Evolutionary conservation across 2,329 filamentous ascomycete genomes (phyloP).

Genomic region (Penicillium vulpinum): DNA sequence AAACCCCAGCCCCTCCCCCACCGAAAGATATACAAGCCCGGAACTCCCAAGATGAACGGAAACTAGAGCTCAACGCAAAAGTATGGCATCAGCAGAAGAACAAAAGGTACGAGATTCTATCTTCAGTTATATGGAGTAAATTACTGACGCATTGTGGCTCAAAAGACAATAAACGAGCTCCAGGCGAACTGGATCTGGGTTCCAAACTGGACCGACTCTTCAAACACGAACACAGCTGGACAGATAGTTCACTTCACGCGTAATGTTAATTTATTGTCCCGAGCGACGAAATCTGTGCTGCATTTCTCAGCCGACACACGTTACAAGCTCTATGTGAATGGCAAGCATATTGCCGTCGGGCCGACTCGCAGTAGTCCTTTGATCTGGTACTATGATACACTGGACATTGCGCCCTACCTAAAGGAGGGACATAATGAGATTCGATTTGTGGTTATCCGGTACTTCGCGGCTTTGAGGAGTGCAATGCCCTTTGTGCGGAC

Average conservation of each 20-base stretch:
- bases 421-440: conserved; percentile 24
- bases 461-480: conserved; percentile 28
- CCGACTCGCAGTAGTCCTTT: conserved; percentile 38
- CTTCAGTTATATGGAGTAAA: neutral
- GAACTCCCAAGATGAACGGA: neutral
- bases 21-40: neutral
- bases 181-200: neutral
- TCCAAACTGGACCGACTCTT: neutral
- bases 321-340: conserved; percentile 47
- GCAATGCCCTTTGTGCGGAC: conserved; percentile 35
- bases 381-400: conserved; percentile 36
- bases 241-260: neutral
- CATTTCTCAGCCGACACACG: conserved; percentile 45
- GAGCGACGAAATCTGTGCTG: conserved; percentile 23
- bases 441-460: conserved; percentile 27
- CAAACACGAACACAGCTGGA: neutral
- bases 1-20: neutral
- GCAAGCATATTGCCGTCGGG: conserved; percentile 37
- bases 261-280: conserved; percentile 18
- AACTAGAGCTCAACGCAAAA: no score
- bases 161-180: neutral
- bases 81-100: neutral
- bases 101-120: neutral
- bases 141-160: neutral
- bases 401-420: conserved; percentile 30